Evolutionary conservation across 2,329 filamentous ascomycete species (phyloP), one percentile per base, ranked within the genome.

Genomic region (Cladosporium sp.): DNA sequence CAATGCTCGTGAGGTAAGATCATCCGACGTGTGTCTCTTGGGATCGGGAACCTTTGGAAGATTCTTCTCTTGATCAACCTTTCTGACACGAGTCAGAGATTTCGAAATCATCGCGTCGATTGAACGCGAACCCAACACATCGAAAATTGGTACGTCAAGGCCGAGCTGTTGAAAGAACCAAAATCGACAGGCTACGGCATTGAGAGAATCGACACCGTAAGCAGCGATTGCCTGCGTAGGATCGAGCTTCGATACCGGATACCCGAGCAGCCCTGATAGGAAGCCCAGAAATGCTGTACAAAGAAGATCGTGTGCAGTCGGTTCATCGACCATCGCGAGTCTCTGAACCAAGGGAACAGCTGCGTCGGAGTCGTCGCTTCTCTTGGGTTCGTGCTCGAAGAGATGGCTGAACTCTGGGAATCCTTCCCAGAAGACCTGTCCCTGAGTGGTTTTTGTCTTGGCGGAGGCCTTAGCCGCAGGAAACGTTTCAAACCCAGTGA

Each of bases 121-220:
- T 5, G 22, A 28, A 7, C 22, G 22, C 18, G 44, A 37, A 18
- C 34, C 34, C 18, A 46, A 18, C 6, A 52, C 37, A 13, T 52
- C 49, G 16, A 52, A 45, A 9, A 52, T 32, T 34, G 41, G 19
- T 9, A 52, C 42, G 16, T 52, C 49, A 28, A 4, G 49, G 40
- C 49, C 44, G 34, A n/a, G 44, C 14, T n/a, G 19, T 38, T 35
- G 16, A 35, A 10, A 32, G 16, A 16, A 52, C 31, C 38, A 31
- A 52, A 9, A 28, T 52, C 16, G 40, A 19, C 9, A 52, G n/a
- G 69, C 67, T 2, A 70, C 65, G 0, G 68, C 67, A 3, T 69
- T 48, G 4, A 72, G 52, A 1, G 68, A 70, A 52, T 72, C 69
- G 11, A 67, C 43, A 1, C 69, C 63, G 16, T 55, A 53, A 4